Evolutionary conservation across 148 eudicot genomes (phyloP).

Genomic region (Silene uniflora): DNA sequence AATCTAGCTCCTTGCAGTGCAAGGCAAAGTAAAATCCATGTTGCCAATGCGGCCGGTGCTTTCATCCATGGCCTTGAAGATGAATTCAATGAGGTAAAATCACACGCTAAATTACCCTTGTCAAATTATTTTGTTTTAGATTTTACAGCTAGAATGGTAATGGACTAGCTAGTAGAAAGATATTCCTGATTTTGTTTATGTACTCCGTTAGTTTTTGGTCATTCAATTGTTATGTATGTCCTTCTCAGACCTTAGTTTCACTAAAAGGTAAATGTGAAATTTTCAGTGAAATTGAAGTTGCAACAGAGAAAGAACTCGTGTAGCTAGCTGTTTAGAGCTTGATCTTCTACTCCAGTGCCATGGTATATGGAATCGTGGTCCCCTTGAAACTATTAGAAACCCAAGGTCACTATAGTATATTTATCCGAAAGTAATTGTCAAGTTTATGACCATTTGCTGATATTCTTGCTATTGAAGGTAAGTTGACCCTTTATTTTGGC

Average conservation of each 20-base stretch:
- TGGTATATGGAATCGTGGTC: neutral
- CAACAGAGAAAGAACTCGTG: no score
- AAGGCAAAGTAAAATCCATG: conserved; percentile 38
- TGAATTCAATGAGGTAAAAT: conserved; percentile 69
- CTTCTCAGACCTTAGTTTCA: neutral
- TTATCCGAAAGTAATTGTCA: neutral
- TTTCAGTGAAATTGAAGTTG: neutral
- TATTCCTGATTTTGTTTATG: neutral
- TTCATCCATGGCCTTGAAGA: conserved; percentile 94
- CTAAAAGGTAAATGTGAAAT: neutral
- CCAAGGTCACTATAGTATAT: neutral
- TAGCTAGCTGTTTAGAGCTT: neutral
- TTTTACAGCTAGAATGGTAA: neutral
- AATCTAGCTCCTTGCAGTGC: conserved; percentile 32
- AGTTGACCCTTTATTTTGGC: conserved; percentile 21
- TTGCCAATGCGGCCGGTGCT: conserved; percentile 60
- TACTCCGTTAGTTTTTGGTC: neutral
- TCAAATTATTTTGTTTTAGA: neutral
- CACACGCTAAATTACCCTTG: conserved; percentile 4
- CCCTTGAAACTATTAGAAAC: neutral
- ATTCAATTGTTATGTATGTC: neutral
- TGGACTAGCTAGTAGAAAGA: neutral
- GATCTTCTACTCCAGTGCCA: neutral
- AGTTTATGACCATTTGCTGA: neutral
- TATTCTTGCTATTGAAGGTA: conserved; percentile 3